Evolutionary conservation across 345 rosid genomes (phyloP), one percentile per base, ranked within the genome.

Genomic region (Populus deltoides): DNA sequence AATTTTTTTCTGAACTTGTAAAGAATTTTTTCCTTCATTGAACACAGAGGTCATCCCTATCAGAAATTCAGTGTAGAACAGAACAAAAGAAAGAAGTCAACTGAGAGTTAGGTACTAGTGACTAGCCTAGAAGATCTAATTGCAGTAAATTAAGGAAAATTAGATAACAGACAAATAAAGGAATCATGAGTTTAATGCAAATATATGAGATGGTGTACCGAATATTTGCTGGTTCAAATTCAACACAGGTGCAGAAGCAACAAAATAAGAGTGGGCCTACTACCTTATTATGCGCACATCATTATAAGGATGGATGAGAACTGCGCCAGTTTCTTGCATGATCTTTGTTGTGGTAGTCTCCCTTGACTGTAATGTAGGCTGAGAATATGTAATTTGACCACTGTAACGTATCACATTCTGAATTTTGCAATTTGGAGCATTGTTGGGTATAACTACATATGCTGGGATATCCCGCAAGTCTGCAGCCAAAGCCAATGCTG

Each of bases 401-500:
- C 94, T 94, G 6, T 90, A 94, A 38, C 97, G 95, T 27, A 86
- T 75, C 51, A 94, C 95, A 82, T 94, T 92, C 83, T 92, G 89
- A 75, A 92, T 92, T 87, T 93, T 94, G 87, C 97, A 94, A 62
- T 85, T 87, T 36, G 97, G 97, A 81, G 98, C 98, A 85, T 86
- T 90, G 84, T 90, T 89, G 0, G 97, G 98, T 78, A 94, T 81
- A 80, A 93, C 95, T 69, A 93, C 81, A 76, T 87, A 87, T 12
- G 97, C 92, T 0, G 95, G 91, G 67, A 93, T 89, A 24, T 95
- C 91, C 47, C 90, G 84, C 78, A 86, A 66, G 71, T 89, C 93
- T 55, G 98, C 97, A 80, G 98, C 98, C 88, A 94, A 85, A 47
- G 97, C 81, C 87, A 94, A 87, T 35, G 98, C 97, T 70, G 97